A percentile compares a stretch with the other conserved stretches of the same genome.
Evolutionary conservation across 345 rosid species (phyloP).

Genomic region (Eucalyptus caleyi): DNA sequence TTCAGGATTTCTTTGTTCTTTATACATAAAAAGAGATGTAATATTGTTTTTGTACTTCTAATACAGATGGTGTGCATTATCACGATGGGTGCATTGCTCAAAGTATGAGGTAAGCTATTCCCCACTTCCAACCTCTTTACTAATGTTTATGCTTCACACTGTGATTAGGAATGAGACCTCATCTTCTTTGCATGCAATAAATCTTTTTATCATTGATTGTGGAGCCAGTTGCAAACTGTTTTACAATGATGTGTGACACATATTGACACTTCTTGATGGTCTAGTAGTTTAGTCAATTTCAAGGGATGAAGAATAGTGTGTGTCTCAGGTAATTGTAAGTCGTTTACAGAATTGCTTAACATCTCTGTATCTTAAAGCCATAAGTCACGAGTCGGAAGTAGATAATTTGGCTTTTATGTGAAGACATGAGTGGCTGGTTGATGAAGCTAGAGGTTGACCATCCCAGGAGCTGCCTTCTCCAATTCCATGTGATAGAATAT

Average conservation of each 20-base stretch:
- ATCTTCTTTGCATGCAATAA: background rate
- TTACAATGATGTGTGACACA: background rate
- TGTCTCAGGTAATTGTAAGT: background rate
- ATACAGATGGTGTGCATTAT: conserved; percentile 42
- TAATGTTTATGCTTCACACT: background rate
- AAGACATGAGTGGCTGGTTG: background rate
- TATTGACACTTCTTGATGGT: background rate
- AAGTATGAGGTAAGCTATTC: conserved; percentile 47
- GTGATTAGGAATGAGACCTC: background rate
- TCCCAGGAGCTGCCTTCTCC: background rate
- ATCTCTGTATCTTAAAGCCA: background rate
- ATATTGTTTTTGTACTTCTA: background rate
- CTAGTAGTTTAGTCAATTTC: background rate
- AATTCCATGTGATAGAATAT: background rate
- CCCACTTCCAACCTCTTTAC: background rate
- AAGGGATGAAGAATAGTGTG: background rate
- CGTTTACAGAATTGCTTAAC: background rate
- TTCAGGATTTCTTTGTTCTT: background rate
- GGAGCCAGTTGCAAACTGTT: background rate
- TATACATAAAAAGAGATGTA: background rate
- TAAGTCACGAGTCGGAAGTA: background rate
- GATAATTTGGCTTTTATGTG: background rate
- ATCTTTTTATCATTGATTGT: background rate
- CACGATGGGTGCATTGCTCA: conserved; percentile 61
- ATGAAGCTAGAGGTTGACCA: background rate